Conservation (phyloP, 2,329 filamentous ascomycete genomes). For the Neopestalotiopsis rosae region DNA sequence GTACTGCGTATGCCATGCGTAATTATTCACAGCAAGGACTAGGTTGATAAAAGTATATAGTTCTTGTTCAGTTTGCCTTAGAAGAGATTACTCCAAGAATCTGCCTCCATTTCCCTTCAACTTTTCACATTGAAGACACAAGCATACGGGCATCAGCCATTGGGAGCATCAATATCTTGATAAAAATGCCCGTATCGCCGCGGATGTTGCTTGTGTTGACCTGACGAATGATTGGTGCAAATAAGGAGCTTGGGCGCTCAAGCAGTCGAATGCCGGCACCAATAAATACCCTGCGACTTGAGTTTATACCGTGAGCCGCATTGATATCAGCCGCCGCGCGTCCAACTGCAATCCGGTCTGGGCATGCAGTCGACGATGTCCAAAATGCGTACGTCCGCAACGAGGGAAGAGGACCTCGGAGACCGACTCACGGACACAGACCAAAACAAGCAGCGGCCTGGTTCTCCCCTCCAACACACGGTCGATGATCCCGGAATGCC, state of each 20-base stretch:
- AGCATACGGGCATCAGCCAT: too few relatives aligned
- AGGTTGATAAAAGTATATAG: too few relatives aligned
- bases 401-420: background rate
- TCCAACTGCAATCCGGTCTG: background rate
- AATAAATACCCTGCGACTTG: background rate
- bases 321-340: background rate
- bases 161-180: too few relatives aligned
- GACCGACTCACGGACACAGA: background rate
- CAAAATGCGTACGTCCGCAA: background rate
- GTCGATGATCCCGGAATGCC: slow-evolving; percentile 1
- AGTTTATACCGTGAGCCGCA: background rate
- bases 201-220: too few relatives aligned
- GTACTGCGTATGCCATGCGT: too few relatives aligned
- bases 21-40: too few relatives aligned
- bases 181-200: too few relatives aligned
- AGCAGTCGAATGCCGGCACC: background rate
- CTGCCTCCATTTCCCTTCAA: too few relatives aligned
- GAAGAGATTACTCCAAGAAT: too few relatives aligned
- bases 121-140: too few relatives aligned
- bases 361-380: background rate
- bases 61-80: too few relatives aligned
- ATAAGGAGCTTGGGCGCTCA: background rate
- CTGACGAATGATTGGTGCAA: background rate
- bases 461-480: background rate
- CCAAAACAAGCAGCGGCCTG: background rate